Conservation (phyloP, 768 basidiomycete genomes). For the Lactarius tabidus region DNA sequence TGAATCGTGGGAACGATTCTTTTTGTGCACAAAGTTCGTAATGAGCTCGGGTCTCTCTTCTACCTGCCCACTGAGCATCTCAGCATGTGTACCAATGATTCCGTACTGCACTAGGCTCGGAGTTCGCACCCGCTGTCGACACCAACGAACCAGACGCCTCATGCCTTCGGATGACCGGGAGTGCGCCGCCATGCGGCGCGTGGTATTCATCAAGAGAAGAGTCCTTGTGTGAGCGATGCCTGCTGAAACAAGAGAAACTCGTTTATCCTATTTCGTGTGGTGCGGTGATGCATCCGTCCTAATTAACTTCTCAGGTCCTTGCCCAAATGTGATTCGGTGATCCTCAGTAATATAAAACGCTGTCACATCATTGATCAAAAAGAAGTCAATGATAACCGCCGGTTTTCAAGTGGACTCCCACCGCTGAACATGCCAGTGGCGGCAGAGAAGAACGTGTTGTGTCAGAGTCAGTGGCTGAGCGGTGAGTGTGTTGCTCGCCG, state of each 20-base stretch:
- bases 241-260: neutral
- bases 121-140: neutral
- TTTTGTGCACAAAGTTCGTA: neutral
- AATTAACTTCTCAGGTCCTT: neutral
- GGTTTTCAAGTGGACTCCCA: neutral
- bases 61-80: neutral
- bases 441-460: neutral
- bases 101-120: neutral
- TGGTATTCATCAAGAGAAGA: neutral
- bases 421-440: neutral
- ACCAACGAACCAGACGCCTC: neutral
- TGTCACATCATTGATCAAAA: neutral
- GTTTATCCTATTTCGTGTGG: neutral
- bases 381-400: neutral
- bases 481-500: neutral
- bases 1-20: neutral
- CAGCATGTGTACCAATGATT: neutral
- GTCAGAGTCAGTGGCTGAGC: neutral
- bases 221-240: neutral
- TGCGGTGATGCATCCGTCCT: neutral
- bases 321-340: neutral
- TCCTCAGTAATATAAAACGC: neutral
- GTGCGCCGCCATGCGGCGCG: neutral
- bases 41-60: neutral
- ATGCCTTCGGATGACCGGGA: neutral